Conservation (phyloP, 2,329 filamentous ascomycete genomes). For the Xylaria digitata region DNA sequence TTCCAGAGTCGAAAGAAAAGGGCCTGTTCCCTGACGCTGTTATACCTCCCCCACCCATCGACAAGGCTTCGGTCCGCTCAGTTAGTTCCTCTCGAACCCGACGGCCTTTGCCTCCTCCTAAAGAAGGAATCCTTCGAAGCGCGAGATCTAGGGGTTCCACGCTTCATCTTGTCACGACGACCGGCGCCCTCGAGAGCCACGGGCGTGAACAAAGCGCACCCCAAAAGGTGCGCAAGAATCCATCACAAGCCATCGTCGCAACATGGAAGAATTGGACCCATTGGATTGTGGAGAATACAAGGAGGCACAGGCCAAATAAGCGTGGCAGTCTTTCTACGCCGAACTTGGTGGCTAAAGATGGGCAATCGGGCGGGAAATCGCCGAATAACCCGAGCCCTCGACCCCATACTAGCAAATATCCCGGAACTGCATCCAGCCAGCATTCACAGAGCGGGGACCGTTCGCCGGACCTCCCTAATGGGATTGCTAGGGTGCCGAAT, state of each 20-base stretch:
- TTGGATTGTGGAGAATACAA: constrained; percentile 70
- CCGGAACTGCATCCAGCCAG: constrained; percentile 54
- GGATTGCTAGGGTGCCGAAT: constrained; percentile 54
- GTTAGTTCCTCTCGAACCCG: constrained; percentile 81
- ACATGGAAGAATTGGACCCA: constrained; percentile 74
- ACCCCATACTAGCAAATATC: constrained; percentile 70
- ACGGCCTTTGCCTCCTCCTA: constrained; percentile 83
- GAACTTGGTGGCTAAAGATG: constrained; percentile 65
- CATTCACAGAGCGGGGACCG: constrained; percentile 59
- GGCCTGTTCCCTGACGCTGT: constrained; percentile 58
- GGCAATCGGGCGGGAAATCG: constrained; percentile 55
- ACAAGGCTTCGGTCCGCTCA: constrained; percentile 82
- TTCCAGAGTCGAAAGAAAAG: constrained; percentile 71
- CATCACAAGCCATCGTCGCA: constrained; percentile 68
- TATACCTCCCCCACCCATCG: constrained; percentile 75
- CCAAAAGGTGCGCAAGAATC: constrained; percentile 66
- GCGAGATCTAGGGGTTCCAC: constrained; percentile 84
- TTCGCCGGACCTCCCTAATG: constrained; percentile 64
- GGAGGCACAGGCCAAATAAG: constrained; percentile 62
- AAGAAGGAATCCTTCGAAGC: constrained; percentile 77
- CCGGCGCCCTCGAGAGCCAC: constrained; percentile 59
- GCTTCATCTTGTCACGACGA: constrained; percentile 82
- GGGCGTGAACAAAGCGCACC: constrained; percentile 45
- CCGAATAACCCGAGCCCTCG: constrained; percentile 66
- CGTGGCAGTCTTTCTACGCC: constrained; percentile 69